These are phyloP conservation scores for Elongisporangium senticosum DNA, from an alignment of 352 stramenopile species.

Conservation along the genomic window DNA sequence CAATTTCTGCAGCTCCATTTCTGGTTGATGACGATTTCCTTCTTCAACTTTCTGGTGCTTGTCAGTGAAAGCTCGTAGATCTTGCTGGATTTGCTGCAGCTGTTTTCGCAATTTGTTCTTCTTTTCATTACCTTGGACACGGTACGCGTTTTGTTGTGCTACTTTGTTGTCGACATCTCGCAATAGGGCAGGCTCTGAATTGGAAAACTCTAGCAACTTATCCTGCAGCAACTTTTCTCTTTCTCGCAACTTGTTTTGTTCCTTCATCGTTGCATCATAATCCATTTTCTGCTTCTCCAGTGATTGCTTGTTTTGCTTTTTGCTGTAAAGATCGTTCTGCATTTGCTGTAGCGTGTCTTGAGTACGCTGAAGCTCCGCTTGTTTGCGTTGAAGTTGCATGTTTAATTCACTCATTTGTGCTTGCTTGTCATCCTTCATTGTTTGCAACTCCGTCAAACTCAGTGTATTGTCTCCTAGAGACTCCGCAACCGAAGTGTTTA, in stretches of 20 bases:
- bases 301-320: slow-evolving; percentile 43
- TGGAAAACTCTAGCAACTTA: slow-evolving; percentile 24
- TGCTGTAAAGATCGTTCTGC: slow-evolving; percentile 59
- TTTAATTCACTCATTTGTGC: slow-evolving; percentile 40
- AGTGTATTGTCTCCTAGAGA: slow-evolving; percentile 26
- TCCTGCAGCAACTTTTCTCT: slow-evolving; percentile 58
- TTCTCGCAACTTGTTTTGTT: slow-evolving; percentile 48
- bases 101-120: slow-evolving; percentile 26
- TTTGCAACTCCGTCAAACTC: slow-evolving; percentile 37
- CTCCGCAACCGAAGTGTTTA: slow-evolving; percentile 20
- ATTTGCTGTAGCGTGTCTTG: slow-evolving; percentile 49
- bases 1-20: slow-evolving; percentile 35
- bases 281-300: slow-evolving; percentile 47
- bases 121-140: slow-evolving; percentile 18
- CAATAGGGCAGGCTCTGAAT: slow-evolving; percentile 33
- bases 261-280: slow-evolving; percentile 41
- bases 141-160: slow-evolving; percentile 27
- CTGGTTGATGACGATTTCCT: slow-evolving; percentile 30
- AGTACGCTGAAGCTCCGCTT: slow-evolving; percentile 36
- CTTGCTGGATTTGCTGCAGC: slow-evolving; percentile 33
- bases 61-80: slow-evolving; percentile 36
- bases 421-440: slow-evolving; percentile 42
- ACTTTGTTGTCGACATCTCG: slow-evolving; percentile 37
- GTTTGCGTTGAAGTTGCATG: slow-evolving; percentile 45
- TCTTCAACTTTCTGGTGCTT: slow-evolving; percentile 36